Evolutionary conservation across 1,284 basidiomycete genomes (phyloP).

Genomic region (Cutaneotrichosporon arboriforme): DNA sequence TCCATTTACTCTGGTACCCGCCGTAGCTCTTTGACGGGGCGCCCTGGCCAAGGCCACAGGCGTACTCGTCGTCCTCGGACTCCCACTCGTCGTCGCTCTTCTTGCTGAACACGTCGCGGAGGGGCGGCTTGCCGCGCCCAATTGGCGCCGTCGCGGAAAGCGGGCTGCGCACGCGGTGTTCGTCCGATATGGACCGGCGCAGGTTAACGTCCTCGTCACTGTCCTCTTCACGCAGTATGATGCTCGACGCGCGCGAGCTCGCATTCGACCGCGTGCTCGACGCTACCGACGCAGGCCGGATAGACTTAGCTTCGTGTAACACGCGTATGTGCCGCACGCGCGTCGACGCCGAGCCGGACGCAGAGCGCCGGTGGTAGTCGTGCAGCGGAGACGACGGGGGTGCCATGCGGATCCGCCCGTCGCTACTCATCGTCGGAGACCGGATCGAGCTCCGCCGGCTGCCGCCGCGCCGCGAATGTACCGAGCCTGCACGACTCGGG

Average conservation of each 20-base stretch:
- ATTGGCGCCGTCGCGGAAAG: conserved; percentile 12
- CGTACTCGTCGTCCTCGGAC: conserved; percentile 25
- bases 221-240: conserved; percentile 19
- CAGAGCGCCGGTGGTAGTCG: conserved; percentile 39
- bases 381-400: conserved; percentile 37
- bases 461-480: conserved; percentile 27
- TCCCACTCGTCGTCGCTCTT: conserved; percentile 48
- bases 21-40: background rate
- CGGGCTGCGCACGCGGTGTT: background rate
- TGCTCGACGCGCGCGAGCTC: conserved; percentile 31
- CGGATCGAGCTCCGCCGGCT: conserved; percentile 27
- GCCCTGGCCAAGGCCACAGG: conserved; percentile 47
- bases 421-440: conserved; percentile 30
- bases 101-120: conserved; percentile 49
- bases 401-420: conserved; percentile 12
- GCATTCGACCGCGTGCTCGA: conserved; percentile 34
- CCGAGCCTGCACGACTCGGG: conserved; percentile 34
- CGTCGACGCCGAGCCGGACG: conserved; percentile 34
- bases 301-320: conserved; percentile 35
- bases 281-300: conserved; percentile 33
- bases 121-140: conserved; percentile 29
- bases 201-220: conserved; percentile 5
- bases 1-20: conserved; percentile 7
- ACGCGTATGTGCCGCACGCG: conserved; percentile 39
- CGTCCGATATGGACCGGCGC: background rate